phyloP scores from a whole-genome alignment of 441 rosid species.

The Hura crepitans region DNA sequence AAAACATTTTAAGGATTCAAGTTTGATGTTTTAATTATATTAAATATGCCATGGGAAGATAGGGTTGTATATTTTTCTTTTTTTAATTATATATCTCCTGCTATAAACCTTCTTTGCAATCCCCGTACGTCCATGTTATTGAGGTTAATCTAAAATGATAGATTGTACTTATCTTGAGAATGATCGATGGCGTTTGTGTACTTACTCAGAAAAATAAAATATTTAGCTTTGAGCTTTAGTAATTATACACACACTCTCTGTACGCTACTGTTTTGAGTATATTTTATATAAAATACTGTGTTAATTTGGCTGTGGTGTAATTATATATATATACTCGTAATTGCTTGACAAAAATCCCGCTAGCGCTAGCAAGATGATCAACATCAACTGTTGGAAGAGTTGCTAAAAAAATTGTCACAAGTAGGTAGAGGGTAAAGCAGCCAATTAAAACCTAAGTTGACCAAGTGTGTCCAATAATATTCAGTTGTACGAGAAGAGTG shows the following conservation, averaged over 20 bases:
- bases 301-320: too few relatives aligned
- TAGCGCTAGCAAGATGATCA: too few relatives aligned
- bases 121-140: not conserved
- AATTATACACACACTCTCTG: not conserved
- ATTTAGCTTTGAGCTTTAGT: too few relatives aligned
- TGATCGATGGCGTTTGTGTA: not conserved
- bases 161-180: not conserved
- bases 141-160: not conserved
- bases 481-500: too few relatives aligned
- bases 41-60: not conserved
- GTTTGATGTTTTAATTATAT: not conserved
- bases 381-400: too few relatives aligned
- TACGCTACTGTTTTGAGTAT: not conserved
- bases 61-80: not conserved
- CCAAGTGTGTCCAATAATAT: not conserved
- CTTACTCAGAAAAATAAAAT: too few relatives aligned
- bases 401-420: too few relatives aligned
- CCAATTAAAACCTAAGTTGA: conserved; percentile 13
- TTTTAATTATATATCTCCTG: too few relatives aligned
- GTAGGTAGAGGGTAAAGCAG: not conserved
- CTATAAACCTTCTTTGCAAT: conserved; percentile 3
- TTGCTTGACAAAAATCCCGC: too few relatives aligned
- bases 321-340: too few relatives aligned
- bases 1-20: not conserved
- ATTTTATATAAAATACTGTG: too few relatives aligned